Conservation (phyloP, 2,329 filamentous ascomycete species). For the Hypoxylon sp. region DNA sequence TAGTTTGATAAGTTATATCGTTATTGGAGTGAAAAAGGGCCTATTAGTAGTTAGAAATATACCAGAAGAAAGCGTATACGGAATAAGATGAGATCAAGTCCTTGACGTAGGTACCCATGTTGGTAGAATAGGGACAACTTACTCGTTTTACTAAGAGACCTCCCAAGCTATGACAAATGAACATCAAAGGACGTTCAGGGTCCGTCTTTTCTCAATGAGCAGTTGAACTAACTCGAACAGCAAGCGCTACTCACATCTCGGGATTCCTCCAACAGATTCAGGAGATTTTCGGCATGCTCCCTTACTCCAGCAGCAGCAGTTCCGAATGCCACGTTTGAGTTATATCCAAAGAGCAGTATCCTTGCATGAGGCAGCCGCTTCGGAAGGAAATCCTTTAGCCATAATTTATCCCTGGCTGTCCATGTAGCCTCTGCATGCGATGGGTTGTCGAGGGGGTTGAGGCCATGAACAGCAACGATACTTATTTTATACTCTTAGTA, state of each 20-base stretch:
- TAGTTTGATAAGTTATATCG: slow-evolving; percentile 25
- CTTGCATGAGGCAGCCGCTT: slow-evolving; percentile 16
- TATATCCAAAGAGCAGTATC: slow-evolving; percentile 39
- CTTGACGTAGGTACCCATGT: no score
- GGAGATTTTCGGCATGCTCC: slow-evolving; percentile 38
- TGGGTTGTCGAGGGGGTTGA: slow-evolving; percentile 31
- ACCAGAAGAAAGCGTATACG: not conserved
- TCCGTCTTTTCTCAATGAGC: slow-evolving; percentile 18
- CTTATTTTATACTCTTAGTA: slow-evolving; percentile 22
- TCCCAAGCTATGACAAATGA: slow-evolving; percentile 40
- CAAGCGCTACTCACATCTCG: slow-evolving; percentile 9
- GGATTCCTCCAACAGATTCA: slow-evolving; percentile 17
- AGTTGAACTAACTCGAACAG: not conserved
- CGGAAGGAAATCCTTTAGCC: slow-evolving; percentile 40
- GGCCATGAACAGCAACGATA: slow-evolving; percentile 42
- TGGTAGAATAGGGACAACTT: not conserved
- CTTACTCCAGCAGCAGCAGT: slow-evolving; percentile 24
- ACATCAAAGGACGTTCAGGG: slow-evolving; percentile 36
- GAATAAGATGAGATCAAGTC: not conserved
- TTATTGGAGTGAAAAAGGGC: slow-evolving; percentile 30
- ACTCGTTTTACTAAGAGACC: slow-evolving; percentile 36
- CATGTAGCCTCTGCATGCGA: slow-evolving; percentile 36
- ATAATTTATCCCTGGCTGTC: slow-evolving; percentile 28
- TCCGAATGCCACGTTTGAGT: slow-evolving; percentile 36
- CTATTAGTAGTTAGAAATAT: slow-evolving; percentile 21